Evolutionary conservation across 208 protist species (phyloP).

Genomic region (Leishmania martiniquensis): DNA sequence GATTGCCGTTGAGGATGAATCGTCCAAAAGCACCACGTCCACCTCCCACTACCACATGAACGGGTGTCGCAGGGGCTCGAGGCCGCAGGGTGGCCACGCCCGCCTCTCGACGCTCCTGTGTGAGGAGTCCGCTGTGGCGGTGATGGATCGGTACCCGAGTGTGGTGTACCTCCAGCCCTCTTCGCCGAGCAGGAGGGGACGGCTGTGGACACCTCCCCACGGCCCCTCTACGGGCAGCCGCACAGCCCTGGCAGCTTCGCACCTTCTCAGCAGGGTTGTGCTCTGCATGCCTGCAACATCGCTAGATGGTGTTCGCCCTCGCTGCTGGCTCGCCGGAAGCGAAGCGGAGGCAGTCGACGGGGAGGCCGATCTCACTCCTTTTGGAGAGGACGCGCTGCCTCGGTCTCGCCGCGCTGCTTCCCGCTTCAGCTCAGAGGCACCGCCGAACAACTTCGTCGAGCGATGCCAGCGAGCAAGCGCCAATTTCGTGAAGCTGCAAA

Average conservation of each 20-base stretch:
- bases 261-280: constrained; percentile 40
- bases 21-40: not conserved
- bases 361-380: constrained; percentile 2
- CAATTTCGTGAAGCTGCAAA: constrained; percentile 44
- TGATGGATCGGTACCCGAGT: constrained; percentile 25
- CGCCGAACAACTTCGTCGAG: constrained; percentile 53
- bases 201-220: not conserved
- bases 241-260: not conserved
- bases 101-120: not conserved
- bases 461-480: constrained; percentile 43
- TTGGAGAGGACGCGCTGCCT: not conserved
- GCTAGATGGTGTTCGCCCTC: constrained; percentile 66
- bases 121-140: constrained; percentile 17
- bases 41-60: not conserved
- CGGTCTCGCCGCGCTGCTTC: constrained; percentile 1
- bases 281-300: constrained; percentile 63
- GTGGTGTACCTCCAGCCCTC: constrained; percentile 15
- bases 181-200: not conserved
- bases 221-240: not conserved
- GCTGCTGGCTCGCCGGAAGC: constrained; percentile 31
- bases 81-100: not conserved
- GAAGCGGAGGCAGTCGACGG: constrained; percentile 14
- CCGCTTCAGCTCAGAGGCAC: not conserved
- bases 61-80: not conserved
- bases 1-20: constrained; percentile 24